Percentiles rank a stretch among this genome's conserved stretches.
These are phyloP conservation scores for Hypsizygus ulmarius DNA, from an alignment of 1,284 basidiomycete species.

Conservation along the genomic window DNA sequence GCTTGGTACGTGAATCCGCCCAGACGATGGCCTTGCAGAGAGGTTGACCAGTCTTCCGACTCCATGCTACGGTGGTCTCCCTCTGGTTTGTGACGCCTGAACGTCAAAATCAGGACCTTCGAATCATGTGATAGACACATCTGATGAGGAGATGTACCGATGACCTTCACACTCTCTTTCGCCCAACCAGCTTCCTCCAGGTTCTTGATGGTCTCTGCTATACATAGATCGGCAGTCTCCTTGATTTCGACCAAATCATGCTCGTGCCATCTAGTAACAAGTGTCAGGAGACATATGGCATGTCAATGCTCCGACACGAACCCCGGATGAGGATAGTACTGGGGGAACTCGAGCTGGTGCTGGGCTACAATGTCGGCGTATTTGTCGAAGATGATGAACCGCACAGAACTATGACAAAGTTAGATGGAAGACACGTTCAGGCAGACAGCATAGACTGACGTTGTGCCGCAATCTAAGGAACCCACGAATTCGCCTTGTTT, in stretches of 20 bases:
- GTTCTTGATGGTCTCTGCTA: slow-evolving; percentile 69
- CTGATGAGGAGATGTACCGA: slow-evolving; percentile 58
- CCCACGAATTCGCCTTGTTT: slow-evolving; percentile 80
- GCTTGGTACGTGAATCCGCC: slow-evolving; percentile 91
- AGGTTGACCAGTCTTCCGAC: slow-evolving; percentile 83
- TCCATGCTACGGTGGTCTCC: slow-evolving; percentile 96
- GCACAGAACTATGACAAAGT: slow-evolving; percentile 66
- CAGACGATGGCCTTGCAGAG: slow-evolving; percentile 92
- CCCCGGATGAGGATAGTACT: slow-evolving; percentile 90
- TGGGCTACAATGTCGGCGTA: slow-evolving; percentile 85
- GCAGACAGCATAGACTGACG: slow-evolving; percentile 50
- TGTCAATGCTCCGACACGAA: slow-evolving; percentile 31
- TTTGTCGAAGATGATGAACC: slow-evolving; percentile 93
- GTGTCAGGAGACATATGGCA: not conserved
- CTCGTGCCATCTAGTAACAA: slow-evolving; percentile 80
- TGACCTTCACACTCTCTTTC: slow-evolving; percentile 83
- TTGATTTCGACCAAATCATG: slow-evolving; percentile 90
- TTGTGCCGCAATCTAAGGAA: slow-evolving; percentile 90
- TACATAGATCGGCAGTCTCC: slow-evolving; percentile 74
- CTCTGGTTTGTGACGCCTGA: slow-evolving; percentile 96
- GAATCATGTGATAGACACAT: slow-evolving; percentile 18
- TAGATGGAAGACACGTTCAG: slow-evolving; percentile 4
- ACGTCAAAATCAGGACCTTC: slow-evolving; percentile 4
- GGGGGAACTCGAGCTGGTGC: slow-evolving; percentile 88
- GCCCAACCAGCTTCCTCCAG: slow-evolving; percentile 77